Percentiles rank a stretch among this genome's conserved stretches.
phyloP scores from a whole-genome alignment of 1,284 basidiomycete species.

The Filobasidium uniguttulatum region DNA sequence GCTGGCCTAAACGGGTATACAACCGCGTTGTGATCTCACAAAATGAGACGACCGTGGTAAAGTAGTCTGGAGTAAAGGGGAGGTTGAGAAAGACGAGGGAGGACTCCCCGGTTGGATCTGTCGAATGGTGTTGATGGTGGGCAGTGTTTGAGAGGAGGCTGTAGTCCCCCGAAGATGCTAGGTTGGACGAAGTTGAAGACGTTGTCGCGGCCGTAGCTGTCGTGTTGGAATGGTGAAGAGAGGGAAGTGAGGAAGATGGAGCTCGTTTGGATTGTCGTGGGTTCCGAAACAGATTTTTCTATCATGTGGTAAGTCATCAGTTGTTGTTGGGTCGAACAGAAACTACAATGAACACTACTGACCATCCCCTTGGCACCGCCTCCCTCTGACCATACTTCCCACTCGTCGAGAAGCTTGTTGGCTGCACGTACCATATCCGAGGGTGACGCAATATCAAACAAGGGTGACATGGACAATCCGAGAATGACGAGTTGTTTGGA shows the following conservation, averaged over 20 bases:
- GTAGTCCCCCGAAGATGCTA: too few species aligned
- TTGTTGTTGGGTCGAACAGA: background rate
- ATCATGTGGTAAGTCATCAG: background rate
- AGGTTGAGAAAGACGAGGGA: constrained; percentile 37
- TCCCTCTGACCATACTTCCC: constrained; percentile 36
- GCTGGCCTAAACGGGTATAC: constrained; percentile 37
- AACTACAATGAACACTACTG: constrained; percentile 10
- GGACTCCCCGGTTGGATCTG: constrained; percentile 30
- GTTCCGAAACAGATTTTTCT: constrained; percentile 30
- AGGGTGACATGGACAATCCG: constrained; percentile 36
- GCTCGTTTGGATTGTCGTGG: constrained; percentile 14
- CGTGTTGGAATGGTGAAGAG: background rate
- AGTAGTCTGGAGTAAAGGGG: constrained; percentile 41
- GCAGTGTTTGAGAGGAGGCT: too few species aligned
- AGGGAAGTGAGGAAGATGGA: background rate
- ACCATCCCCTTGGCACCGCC: constrained; percentile 31
- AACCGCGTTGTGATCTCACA: constrained; percentile 40
- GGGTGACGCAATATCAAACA: constrained; percentile 36
- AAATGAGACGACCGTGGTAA: constrained; percentile 38
- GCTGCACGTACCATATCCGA: constrained; percentile 36
- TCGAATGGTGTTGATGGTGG: constrained; percentile 18
- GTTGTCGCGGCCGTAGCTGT: constrained; percentile 13
- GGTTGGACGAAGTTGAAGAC: too few species aligned
- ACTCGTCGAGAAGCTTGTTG: constrained; percentile 37
- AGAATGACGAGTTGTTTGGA: constrained; percentile 35